Conservation (phyloP, 1,139 yeast species). For the Kazachstania sp. region DNA sequence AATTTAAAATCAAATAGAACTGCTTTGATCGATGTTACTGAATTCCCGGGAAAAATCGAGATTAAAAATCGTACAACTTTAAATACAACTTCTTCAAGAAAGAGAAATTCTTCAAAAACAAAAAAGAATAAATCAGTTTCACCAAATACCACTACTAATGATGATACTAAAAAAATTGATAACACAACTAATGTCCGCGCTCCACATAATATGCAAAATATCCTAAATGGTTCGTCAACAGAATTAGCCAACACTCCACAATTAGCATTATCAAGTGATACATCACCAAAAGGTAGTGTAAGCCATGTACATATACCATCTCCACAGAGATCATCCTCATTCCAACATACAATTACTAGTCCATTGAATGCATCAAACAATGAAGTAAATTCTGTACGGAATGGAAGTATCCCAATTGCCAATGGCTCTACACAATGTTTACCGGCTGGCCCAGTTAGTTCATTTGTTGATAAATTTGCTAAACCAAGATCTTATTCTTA, state of each 20-base stretch:
- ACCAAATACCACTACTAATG: background rate
- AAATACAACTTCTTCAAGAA: background rate
- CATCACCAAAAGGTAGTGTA: background rate
- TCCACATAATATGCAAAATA: background rate
- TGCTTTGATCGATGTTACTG: conserved; percentile 24
- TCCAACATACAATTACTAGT: background rate
- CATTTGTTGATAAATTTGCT: conserved; percentile 13
- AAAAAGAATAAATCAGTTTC: background rate
- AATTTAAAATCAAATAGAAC: conserved; percentile 50
- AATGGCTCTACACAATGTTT: background rate
- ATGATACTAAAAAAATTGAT: background rate
- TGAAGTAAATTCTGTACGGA: background rate
- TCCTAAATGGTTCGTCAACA: background rate
- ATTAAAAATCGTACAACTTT: conserved; percentile 5
- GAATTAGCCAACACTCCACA: too few species aligned
- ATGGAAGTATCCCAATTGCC: background rate
- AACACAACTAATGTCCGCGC: background rate
- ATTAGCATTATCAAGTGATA: background rate
- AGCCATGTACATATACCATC: background rate
- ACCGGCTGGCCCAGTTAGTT: background rate
- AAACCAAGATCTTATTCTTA: conserved; percentile 28
- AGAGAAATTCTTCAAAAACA: background rate
- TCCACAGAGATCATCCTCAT: background rate
- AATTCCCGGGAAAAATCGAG: conserved; percentile 13
- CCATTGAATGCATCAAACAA: background rate